A percentile compares a stretch with the other conserved stretches of the same genome.
phyloP scores from a whole-genome alignment of 306 rosid species.

The Quercus gilva region DNA sequence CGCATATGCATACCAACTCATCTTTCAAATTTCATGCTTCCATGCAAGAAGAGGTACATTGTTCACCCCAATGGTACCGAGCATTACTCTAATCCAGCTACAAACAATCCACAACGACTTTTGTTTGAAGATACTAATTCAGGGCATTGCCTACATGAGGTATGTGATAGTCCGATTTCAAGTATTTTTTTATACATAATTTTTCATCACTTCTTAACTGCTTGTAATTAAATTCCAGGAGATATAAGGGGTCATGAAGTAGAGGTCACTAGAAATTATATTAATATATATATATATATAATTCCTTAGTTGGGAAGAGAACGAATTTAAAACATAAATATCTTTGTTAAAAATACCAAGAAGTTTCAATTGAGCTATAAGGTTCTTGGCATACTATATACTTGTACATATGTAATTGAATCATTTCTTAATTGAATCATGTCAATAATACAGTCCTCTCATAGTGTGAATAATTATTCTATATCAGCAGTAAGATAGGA shows the following conservation, averaged over 20 bases:
- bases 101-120: slow-evolving; percentile 49
- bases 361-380: too few relatives aligned
- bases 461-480: too few relatives aligned
- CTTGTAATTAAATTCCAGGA: not conserved
- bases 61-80: slow-evolving; percentile 14
- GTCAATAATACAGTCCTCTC: too few relatives aligned
- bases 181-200: not conserved
- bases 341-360: too few relatives aligned
- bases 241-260: too few relatives aligned
- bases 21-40: slow-evolving; percentile 65
- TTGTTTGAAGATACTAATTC: slow-evolving; percentile 34
- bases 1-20: slow-evolving; percentile 55
- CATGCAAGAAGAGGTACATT: slow-evolving; percentile 54
- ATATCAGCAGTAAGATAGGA: too few relatives aligned
- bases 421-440: too few relatives aligned
- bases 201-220: not conserved
- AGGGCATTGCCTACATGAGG: slow-evolving; percentile 39
- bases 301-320: too few relatives aligned
- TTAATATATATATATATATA: too few relatives aligned
- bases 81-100: slow-evolving; percentile 30
- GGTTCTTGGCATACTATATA: too few relatives aligned
- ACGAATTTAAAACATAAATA: accelerated
- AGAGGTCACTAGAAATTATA: too few relatives aligned
- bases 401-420: too few relatives aligned
- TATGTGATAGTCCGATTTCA: not conserved